Base-by-base conservation (phyloP, 192 early-diverging fungal species). In the Backusella liffmaniae region DNA sequence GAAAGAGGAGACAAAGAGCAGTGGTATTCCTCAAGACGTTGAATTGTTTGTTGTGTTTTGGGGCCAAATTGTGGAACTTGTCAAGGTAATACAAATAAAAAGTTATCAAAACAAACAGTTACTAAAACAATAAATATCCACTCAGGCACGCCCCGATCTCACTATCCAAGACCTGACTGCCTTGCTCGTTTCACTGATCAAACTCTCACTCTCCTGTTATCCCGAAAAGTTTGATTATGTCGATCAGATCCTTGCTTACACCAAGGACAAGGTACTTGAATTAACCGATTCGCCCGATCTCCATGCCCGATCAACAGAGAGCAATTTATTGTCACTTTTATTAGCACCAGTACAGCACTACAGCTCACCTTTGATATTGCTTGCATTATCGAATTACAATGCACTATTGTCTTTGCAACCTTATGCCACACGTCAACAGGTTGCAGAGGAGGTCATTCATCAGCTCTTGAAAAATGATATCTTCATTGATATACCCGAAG, bases 1-100 rank as follows among this genome's bases (percentile, higher is more conserved):
- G 9, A 66, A 76, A 32, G 68, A 72, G 15, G 12, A 67, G 21
- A 85, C 80, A 42, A 88, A 87, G 73, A 84, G 86, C 41, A 88
- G 90, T 73, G 95, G 94, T 16, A 95, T 96, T 70, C 95, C 94
- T 7, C 90, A 94, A 39, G 94, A 95, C 76, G 92, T 96, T 21
- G 87, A 90, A 65, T 84, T 99, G 18, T 99, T 99, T 87, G 95
- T 94, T 67, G 94, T 98, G 35, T 99, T 99, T 82, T 99, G 98
- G 98, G 86, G 81, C 35, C 97, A 99, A 80, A 94, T 99, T 75
- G 93, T 93, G 34, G 91, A 94, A 49, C 89, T 99, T 35, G 93
- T 99, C 49, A 92, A 92, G 84, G 92, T 92, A 83, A 21, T 26
- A 66, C 23, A 30, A 49, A 49, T 16, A 49, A 49, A 49, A 16